These are phyloP conservation scores for Backusella circina DNA, from an alignment of 192 early-diverging fungal genomes.

Conservation along the genomic window DNA sequence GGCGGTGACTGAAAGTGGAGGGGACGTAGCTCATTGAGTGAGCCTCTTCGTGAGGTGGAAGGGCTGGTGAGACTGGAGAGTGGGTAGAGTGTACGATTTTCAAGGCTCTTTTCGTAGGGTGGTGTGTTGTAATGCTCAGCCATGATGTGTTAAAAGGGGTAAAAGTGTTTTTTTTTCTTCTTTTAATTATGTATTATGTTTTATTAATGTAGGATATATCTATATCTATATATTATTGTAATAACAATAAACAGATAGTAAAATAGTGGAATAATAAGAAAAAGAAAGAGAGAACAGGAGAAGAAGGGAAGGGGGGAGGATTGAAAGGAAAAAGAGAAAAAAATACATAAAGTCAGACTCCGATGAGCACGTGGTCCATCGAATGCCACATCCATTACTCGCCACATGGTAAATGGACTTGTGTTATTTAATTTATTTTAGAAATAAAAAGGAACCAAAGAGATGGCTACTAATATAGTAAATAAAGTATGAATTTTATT, in stretches of 20 bases:
- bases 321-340: neutral
- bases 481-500: too few relatives aligned
- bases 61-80: neutral
- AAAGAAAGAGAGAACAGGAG: neutral
- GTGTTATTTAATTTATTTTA: neutral
- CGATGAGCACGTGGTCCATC: neutral
- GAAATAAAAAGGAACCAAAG: too few relatives aligned
- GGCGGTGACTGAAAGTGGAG: slow-evolving; percentile 27
- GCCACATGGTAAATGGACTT: neutral
- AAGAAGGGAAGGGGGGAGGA: neutral
- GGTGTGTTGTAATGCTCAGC: slow-evolving; percentile 5
- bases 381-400: neutral
- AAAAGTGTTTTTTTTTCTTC: neutral
- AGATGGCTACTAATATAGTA: neutral
- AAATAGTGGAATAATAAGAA: neutral
- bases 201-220: neutral
- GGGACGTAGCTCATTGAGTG: slow-evolving; percentile 15
- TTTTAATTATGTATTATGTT: neutral
- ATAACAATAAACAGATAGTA: neutral
- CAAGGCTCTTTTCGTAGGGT: neutral
- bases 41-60: slow-evolving; percentile 22
- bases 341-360: neutral
- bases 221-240: neutral
- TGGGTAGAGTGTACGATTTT: neutral
- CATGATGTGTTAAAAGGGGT: neutral